These are phyloP conservation scores for Diplotaxis tenuifolia DNA, from an alignment of 345 rosid genomes.

Conservation along the genomic window DNA sequence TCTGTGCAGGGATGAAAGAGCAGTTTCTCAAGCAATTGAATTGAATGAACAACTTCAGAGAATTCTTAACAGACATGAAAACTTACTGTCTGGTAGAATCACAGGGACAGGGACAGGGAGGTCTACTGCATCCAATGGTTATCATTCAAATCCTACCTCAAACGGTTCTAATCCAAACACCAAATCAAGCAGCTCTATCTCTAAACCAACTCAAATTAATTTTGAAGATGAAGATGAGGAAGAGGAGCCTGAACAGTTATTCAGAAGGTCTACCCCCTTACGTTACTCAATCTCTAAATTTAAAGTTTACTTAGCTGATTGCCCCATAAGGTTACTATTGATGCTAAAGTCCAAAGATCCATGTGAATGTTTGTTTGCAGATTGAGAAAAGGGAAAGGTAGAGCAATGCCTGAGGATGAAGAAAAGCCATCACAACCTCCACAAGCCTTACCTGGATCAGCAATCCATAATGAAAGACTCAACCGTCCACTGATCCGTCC, in stretches of 20 bases:
- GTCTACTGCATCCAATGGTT: slow-evolving; percentile 31
- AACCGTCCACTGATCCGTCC: slow-evolving; percentile 84
- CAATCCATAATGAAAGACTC: slow-evolving; percentile 53
- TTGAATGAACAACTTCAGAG: slow-evolving; percentile 90
- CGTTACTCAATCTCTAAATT: neutral
- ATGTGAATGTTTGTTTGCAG: slow-evolving; percentile 39
- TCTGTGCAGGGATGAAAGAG: slow-evolving; percentile 69
- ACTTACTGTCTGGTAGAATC: slow-evolving; percentile 53
- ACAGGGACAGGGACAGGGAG: slow-evolving; percentile 43
- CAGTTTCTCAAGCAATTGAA: slow-evolving; percentile 87
- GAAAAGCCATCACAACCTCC: slow-evolving; percentile 41
- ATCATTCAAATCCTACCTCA: slow-evolving; percentile 31
- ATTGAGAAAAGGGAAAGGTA: slow-evolving; percentile 83
- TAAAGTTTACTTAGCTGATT: neutral
- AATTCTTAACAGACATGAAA: slow-evolving; percentile 75
- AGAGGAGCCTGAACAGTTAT: slow-evolving; percentile 85
- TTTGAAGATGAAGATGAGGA: slow-evolving; percentile 58
- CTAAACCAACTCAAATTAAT: slow-evolving; percentile 43
- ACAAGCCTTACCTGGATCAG: slow-evolving; percentile 51
- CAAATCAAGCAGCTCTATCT: slow-evolving; percentile 43
- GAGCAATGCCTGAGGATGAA: slow-evolving; percentile 82
- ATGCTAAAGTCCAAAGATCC: slow-evolving; percentile 17
- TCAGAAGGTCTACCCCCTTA: slow-evolving; percentile 58
- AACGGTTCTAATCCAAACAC: slow-evolving; percentile 32
- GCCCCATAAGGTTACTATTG: neutral